Base-by-base conservation (phyloP, 805 yeast species). In the Maudiozyma turicensis region DNA sequence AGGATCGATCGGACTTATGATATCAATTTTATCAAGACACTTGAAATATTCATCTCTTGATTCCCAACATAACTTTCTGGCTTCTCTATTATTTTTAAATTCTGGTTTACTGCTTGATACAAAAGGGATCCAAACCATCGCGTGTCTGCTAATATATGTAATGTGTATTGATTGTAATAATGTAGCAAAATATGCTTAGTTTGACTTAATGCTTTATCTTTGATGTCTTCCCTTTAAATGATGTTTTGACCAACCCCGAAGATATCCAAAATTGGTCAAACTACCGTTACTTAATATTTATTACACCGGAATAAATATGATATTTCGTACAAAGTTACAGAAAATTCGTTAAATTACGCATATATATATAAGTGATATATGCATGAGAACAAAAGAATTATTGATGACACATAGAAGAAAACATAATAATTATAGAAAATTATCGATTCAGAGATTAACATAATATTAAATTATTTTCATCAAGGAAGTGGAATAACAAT, bases 1-100 rank as follows among this genome's bases (percentile, higher is more conserved):
- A 8, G 78, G 74, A 52, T 81, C 86, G 14, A 44, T 34, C 2
- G 52, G 42, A 64, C 86, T 85, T 8, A 77, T 78, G 48, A 91
- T 81, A 14, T 76, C 69, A 58, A 84, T 75, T 44, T 68, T 72
- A 55, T 84, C 86, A 45, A 91, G 72, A 64, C 99, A 91, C 8
- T 68, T 74, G 58, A 87, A 87, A 62, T 77, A 89, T 40, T 58
- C 58, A 60, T 91, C 99, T 51, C 99, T 77, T 7, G 91, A 73
- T 46, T 82, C 91, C 98, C 98, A 93, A 70, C 99, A 91, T 51
- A 73, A 71, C 60, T 79, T 75, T 55, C 98, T 77, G 55, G 81
- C 78, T 30, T 78, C 68, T 58, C 90, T 80, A 61, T 79, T 78
- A 41, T 54, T 55, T n/a, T 56, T 47, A 39, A 48, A 46, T 20